A percentile compares a stretch with the other conserved stretches of the same genome.
These are phyloP conservation scores for Camelina neglecta DNA, from an alignment of 345 rosid species.

Conservation along the genomic window DNA sequence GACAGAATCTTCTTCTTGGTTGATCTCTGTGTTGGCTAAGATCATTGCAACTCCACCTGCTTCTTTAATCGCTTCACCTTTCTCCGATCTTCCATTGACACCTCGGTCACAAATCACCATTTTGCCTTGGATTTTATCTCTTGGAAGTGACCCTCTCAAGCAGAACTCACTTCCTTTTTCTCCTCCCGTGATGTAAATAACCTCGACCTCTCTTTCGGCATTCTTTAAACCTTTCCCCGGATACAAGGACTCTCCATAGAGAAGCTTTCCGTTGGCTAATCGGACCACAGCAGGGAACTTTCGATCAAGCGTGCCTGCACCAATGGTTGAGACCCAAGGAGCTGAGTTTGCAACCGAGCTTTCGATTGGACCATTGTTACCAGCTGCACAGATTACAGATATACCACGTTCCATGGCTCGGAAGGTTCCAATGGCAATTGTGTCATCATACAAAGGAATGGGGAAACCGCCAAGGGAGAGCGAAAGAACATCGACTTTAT, in stretches of 20 bases:
- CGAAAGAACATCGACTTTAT: constrained; percentile 84
- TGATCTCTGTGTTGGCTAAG: constrained; percentile 74
- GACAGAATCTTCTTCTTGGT: constrained; percentile 79
- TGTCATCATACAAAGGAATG: constrained; percentile 75
- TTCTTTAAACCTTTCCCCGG: constrained; percentile 57
- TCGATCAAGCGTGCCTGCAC: constrained; percentile 90
- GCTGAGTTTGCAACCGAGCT: constrained; percentile 87
- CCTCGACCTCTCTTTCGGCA: constrained; percentile 57
- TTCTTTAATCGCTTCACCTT: constrained; percentile 81
- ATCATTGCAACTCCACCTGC: constrained; percentile 97
- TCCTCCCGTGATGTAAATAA: constrained; percentile 66
- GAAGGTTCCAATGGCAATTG: constrained; percentile 87
- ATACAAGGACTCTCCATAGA: constrained; percentile 82
- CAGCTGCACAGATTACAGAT: constrained; percentile 86
- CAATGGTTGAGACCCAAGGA: constrained; percentile 90
- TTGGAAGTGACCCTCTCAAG: constrained; percentile 77
- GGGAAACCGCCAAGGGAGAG: constrained; percentile 93
- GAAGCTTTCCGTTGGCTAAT: constrained; percentile 57
- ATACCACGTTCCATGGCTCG: constrained; percentile 86
- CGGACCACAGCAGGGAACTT: constrained; percentile 76
- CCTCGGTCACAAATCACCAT: constrained; percentile 93
- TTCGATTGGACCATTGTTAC: constrained; percentile 83
- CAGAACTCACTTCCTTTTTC: constrained; percentile 76
- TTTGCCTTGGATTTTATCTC: constrained; percentile 63
- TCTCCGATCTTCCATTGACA: constrained; percentile 83